Evolutionary conservation across 2,329 filamentous ascomycete species (phyloP).

Genomic region (Cladosporium sphaerospermum): DNA sequence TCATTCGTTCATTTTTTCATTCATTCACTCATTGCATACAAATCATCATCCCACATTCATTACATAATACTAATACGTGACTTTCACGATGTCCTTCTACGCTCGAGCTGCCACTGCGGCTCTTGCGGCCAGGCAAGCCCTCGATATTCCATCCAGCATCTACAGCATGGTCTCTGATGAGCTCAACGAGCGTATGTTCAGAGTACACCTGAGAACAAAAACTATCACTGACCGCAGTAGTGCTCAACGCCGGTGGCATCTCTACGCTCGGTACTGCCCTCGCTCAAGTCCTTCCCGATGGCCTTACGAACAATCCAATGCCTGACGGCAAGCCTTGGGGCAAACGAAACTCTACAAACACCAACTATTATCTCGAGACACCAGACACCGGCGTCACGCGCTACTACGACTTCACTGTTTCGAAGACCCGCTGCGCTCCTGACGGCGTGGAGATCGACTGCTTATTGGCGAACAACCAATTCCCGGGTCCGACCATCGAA

Average conservation of each 20-base stretch:
- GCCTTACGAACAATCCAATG: slow-evolving; percentile 16
- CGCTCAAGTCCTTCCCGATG: slow-evolving; percentile 10
- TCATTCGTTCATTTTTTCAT: neutral
- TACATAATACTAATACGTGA: neutral
- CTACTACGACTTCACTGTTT: slow-evolving; percentile 24
- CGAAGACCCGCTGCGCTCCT: slow-evolving; percentile 18
- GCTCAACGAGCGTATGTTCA: neutral
- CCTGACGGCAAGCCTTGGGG: slow-evolving; percentile 22
- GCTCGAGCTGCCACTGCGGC: slow-evolving; percentile 12
- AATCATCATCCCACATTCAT: neutral
- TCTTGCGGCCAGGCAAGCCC: slow-evolving; percentile 7
- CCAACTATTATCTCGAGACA: slow-evolving; percentile 16
- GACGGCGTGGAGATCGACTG: slow-evolving; percentile 22
- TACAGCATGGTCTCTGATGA: neutral
- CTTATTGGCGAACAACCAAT: slow-evolving; percentile 20
- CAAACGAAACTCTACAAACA: slow-evolving; percentile 8
- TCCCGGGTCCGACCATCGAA: slow-evolving; percentile 22
- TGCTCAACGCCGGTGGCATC: slow-evolving; percentile 3
- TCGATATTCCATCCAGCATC: neutral
- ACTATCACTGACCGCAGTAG: neutral
- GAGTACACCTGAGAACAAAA: too few species aligned
- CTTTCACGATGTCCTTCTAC: slow-evolving; percentile 9
- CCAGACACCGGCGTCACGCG: slow-evolving; percentile 27
- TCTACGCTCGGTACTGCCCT: slow-evolving; percentile 16
- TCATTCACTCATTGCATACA: too few species aligned